Base-by-base conservation (phyloP, 208 protist species). In the Leishmania tarentolae region DNA sequence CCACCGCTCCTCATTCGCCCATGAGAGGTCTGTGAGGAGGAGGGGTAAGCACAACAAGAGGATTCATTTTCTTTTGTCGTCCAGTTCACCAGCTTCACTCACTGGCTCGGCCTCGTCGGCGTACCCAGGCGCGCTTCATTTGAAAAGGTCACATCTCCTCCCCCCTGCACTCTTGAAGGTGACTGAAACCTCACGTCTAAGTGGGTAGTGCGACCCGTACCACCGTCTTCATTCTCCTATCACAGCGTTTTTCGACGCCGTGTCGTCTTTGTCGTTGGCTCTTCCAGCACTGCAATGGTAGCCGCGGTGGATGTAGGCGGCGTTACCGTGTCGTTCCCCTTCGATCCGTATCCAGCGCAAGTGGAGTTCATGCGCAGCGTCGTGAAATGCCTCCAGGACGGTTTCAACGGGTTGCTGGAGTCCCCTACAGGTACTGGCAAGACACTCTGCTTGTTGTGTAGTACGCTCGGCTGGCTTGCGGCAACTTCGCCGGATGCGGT, bases 391-490 rank as follows among this genome's bases (percentile, higher is more conserved):
- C 91, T 99, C 7, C 82, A 97, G 28, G 59, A 70, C 47, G 86
- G 94, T 21, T 44, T 76, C 28, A 96, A 99, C 88, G 98, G 97
- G 11, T 85, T 99, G 63, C 88, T 99, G 9, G 98, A 99, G 86
- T 98, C 93, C 11, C 98, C 99, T 2, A 99, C 99, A 1, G 99
- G 98, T 28, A 99, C 99, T 2, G 99, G 99, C 17, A 99, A 99
- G 86, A 99, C 98, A 13, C 86, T 99, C 17, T 99, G 95, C 78
- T 85, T 99, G 47, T 88, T 99, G n/a, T 99, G 98, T 81, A 92
- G 97, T 21, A 89, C 93, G 0, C 88, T 99, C 0, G 98, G 89
- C 3, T 99, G 99, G 98, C 68, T 86, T 31, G 71, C 78, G 19
- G 63, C 79, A 2, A 76, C 65, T 11, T 71, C 78, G 57, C 75